Base-by-base conservation (phyloP, 2,329 filamentous ascomycete species). In the Drechslerella dactyloides region DNA sequence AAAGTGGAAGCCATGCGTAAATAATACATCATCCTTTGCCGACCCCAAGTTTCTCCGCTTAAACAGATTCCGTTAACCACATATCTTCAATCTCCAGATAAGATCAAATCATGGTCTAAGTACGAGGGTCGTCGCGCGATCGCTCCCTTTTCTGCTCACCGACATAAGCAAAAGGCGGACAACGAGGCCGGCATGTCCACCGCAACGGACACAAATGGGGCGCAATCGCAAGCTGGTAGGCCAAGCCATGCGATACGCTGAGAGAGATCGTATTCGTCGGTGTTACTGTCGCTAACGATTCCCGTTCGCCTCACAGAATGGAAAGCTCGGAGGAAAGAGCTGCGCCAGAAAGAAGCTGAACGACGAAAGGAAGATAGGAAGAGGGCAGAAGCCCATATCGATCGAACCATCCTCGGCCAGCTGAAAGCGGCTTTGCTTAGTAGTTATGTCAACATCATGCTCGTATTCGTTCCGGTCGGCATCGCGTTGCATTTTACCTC, bases 401-500 rank as follows among this genome's bases (percentile, higher is more conserved):
- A 84, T 1, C 89, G 85, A 69, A 89, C 87, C 0, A 76, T 85
- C 7, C 80, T 80, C 69, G 87, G 88, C 76, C 90, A 93, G 79
- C 79, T 93, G 54, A 86, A 87, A 75, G 86, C 89, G 17, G 92
- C 91, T 0, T 76, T 96, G 2, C 85, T 96, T 75, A 88, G 86
- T 76, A 94, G 90, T 0, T 96, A 90, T 86, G 89, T 96, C 81
- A 97, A 97, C 77, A 77, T 96, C 23, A 81, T 97, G 24, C 82
- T 96, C 21, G 58, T 96, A 15, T 87, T 88, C 21, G 91, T 90
- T 0, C 93, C 93, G 0, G 85, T 87, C 35, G 93, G 93, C 68
- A 91, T 96, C 76, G 89, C 85, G 1, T 79, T 93, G 58, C 86
- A 90, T 76, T 91, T 89, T 77, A 81, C 86, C 17, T 74, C 81